Base-by-base conservation (phyloP, 225 moss, liverwort and hornwort genomes). In the Thuidium tamariscinum region DNA sequence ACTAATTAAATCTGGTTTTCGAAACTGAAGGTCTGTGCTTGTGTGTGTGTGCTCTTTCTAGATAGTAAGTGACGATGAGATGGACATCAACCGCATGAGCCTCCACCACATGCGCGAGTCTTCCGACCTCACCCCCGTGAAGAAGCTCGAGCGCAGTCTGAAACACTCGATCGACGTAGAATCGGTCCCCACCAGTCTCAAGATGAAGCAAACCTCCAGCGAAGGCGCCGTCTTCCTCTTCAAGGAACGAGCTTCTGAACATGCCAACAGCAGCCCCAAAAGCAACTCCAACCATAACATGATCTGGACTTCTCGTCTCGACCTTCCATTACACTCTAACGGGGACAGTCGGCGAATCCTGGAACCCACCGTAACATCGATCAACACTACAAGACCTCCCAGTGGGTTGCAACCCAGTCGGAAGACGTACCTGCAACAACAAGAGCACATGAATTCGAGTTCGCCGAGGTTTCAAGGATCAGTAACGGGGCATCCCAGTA, bases 131-230 rank as follows among this genome's bases (percentile, higher is more conserved):
- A 88, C 86, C 17, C 91, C 89, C 7, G 74, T 70, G 30, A 92
- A 92, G 89, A 92, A 88, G 82, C 89, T 92, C 3, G 92, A 92
- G 74, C 91, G 92, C 10, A 93, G 92, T 82, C 64, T 78, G 82
- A 93, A 89, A 79, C 91, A 93, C 76, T 89, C 91, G 32, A 93
- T 90, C 34, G 81, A 91, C 77, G 86, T 81, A 7, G 84, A 86
- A 56, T 51, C 86, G 6, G 74, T 91, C 29, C 89, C 91, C 27
- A 56, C 82, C 5, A 66, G 16, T 82, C 61, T 86, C 62, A 91
- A 61, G 61, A 30, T 86, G 68, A 88, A 60, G 54, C 78, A 82
- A 82, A 82, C 69, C 27, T 34, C 78, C 17, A 32, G 84, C 3
- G 85, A 86, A 20, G 91, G 91, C 12, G 78, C 88, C 8, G 67